A percentile compares a stretch with the other conserved stretches of the same genome.
These are phyloP conservation scores for Hygrocybe punicea DNA, from an alignment of 768 basidiomycete species.

Conservation along the genomic window DNA sequence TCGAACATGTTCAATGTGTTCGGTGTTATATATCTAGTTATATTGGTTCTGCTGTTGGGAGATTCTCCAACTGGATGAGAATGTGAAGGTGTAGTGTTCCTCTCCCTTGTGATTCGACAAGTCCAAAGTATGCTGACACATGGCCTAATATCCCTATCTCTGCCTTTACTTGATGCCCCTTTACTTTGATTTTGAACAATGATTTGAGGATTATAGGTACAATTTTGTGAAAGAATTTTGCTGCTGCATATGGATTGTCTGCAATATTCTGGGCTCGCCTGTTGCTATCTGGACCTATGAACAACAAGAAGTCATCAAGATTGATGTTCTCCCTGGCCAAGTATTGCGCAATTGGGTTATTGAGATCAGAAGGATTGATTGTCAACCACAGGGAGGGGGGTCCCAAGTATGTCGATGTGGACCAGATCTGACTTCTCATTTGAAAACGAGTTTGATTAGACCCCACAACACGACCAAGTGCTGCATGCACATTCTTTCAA, in stretches of 20 bases:
- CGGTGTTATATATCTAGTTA: too few species aligned
- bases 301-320: conserved; percentile 34
- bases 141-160: conserved; percentile 32
- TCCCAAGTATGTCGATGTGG: conserved; percentile 24
- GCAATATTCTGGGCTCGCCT: conserved; percentile 30
- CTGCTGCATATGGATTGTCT: conserved; percentile 40
- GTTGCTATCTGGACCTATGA: conserved; percentile 21
- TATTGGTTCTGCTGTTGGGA: conserved; percentile 25
- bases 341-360: conserved; percentile 46
- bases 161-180: conserved; percentile 4
- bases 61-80: conserved; percentile 35
- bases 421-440: conserved; percentile 37
- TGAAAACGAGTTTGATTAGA: conserved; percentile 30
- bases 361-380: conserved; percentile 39
- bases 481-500: conserved; percentile 23
- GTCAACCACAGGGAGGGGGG: conserved; percentile 44
- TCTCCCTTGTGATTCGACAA: conserved; percentile 40
- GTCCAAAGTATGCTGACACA: conserved; percentile 21
- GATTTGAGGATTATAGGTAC: conserved; percentile 29
- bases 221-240: conserved; percentile 40
- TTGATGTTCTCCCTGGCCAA: conserved; percentile 43
- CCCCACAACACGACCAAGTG: conserved; percentile 24
- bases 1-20: too few species aligned
- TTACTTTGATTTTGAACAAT: conserved; percentile 32
- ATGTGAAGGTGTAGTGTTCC: conserved; percentile 43